Evolutionary conservation across 345 rosid species (phyloP), one percentile per base, ranked within the genome.

Genomic region (Brassica incana): DNA sequence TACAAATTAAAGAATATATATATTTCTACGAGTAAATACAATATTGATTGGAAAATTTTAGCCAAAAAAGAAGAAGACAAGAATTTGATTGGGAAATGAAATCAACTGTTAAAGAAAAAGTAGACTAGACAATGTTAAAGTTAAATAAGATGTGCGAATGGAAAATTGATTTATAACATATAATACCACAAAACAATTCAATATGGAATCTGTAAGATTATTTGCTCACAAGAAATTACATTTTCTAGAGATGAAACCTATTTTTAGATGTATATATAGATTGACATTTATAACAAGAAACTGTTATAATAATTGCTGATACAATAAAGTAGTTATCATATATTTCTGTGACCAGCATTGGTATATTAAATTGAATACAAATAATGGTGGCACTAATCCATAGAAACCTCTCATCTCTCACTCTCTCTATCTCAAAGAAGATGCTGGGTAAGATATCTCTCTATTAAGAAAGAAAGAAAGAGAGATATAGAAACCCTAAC

Each of bases 311-410:
- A 73, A 11, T 14, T 80, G 59, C 59, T 7, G 20, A 59, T 59
- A 59, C 18, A 74, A 52, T 64, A 71, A 67, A 78, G 32, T 73
- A 69, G 58, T 65, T 67, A 59, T 75, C 80, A 79, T 84, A 81
- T 87, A 84, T 85, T 89, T 88, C 90, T 73, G 87, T 74, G 78
- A 88, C 93, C 71, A 78, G 63, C 73, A 74, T 79, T 69, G 80
- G 79, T 85, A 80, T 73, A 72, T 77, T 75, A 76, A 71, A 45
- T 69, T 64, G 45, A 70, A 54, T 76, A 81, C 36, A 56, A 71
- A 77, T 80, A 84, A 80, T 50, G 63, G 67, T 80, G 78, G 77
- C 88, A 74, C 86, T 76, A 68, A 84, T 89, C 86, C 87, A 80
- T 72, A 81, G 77, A 76, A 76, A 63, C 50, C 52, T 67, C 36